Evolutionary conservation across 116 monocot species (phyloP), one percentile per base, ranked within the genome.

Genomic region (Dioscorea cayenensis): DNA sequence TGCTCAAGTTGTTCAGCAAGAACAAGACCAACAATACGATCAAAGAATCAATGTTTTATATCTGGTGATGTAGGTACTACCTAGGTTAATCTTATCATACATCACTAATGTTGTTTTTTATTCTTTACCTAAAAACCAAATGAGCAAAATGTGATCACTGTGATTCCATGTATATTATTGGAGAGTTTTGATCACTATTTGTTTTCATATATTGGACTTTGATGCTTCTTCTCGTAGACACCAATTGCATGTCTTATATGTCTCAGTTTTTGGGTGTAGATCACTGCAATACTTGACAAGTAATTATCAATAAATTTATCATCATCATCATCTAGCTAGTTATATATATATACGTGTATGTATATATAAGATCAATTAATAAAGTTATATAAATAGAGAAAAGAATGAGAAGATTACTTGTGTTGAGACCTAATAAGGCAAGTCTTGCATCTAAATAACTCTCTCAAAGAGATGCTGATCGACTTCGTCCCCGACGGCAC

Each of bases 171-270:
- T 0, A 25, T 25, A 25, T 25, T 43, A 49, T 20, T 1, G 49
- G 60, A 2, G 63, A 22, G 43, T 37, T 70, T 14, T 70, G 37
- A 11, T 43, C 22, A 23, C 23, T 19, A 17, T 69, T 60, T 4
- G 14, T 21, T 5, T 38, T 38, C 38, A 61, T 22, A 14, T 28
- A 19, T 62, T 3, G 9, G 16, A 11, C 63, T 75, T 77, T 37
- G 49, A 76, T 20, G 51, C 82, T 27, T 75, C 81, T 59, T 77
- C 79, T 68, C 84, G 77, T 20, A 88, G 28, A 71, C 88, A 88
- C 88, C 84, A 88, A 29, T 88, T 82, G 77, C 88, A 88, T 35
- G 77, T 74, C 50, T 61, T 25, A 60, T 88, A 82, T 22, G 64
- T 17, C 19, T 77, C 77, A 0, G 72, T 75, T 63, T 68, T 82